A percentile compares a stretch with the other conserved stretches of the same genome.
phyloP scores from a whole-genome alignment of 2,329 filamentous ascomycete genomes.

The Furcasterigmium furcatum region DNA sequence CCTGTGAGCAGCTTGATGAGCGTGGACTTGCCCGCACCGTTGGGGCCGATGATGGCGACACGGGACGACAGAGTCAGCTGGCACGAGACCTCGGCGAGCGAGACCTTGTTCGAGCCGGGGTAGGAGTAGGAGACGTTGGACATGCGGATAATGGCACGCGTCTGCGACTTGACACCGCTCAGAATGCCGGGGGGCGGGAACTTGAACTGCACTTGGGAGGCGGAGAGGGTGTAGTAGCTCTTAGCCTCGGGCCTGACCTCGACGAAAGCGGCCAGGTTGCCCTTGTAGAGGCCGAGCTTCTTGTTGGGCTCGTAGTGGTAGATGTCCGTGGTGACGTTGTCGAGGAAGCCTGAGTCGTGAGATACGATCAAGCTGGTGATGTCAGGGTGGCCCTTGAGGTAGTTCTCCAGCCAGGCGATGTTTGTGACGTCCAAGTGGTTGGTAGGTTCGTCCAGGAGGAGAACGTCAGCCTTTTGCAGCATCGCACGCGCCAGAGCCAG shows the following conservation, averaged over 20 bases:
- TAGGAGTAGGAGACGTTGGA: constrained; percentile 89
- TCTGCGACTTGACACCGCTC: constrained; percentile 91
- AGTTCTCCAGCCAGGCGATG: constrained; percentile 92
- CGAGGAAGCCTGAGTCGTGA: constrained; percentile 96
- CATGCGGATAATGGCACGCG: constrained; percentile 94
- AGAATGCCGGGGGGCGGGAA: constrained; percentile 95
- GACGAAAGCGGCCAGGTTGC: constrained; percentile 82
- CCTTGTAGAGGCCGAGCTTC: constrained; percentile 85
- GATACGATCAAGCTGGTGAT: constrained; percentile 97
- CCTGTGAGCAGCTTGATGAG: constrained; percentile 97
- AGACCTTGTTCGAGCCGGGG: constrained; percentile 83
- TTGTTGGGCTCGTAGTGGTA: constrained; percentile 97
- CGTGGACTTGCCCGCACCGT: constrained; percentile 97
- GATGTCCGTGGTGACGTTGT: constrained; percentile 97
- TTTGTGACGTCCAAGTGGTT: constrained; percentile 97
- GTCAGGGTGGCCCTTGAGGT: constrained; percentile 91
- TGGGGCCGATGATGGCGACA: constrained; percentile 93
- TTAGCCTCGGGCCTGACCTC: constrained; percentile 89
- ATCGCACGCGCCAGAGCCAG: constrained; percentile 92
- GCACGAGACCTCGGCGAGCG: constrained; percentile 83
- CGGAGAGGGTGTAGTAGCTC: constrained; percentile 95
- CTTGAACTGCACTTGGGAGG: constrained; percentile 89
- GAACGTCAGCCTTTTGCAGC: constrained; percentile 93
- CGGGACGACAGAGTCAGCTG: constrained; percentile 85
- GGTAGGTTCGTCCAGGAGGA: constrained; percentile 96